A percentile compares a stretch with the other conserved stretches of the same genome.
Evolutionary conservation across 495 filamentous ascomycete species (phyloP).

Genomic region (Podospora comata): DNA sequence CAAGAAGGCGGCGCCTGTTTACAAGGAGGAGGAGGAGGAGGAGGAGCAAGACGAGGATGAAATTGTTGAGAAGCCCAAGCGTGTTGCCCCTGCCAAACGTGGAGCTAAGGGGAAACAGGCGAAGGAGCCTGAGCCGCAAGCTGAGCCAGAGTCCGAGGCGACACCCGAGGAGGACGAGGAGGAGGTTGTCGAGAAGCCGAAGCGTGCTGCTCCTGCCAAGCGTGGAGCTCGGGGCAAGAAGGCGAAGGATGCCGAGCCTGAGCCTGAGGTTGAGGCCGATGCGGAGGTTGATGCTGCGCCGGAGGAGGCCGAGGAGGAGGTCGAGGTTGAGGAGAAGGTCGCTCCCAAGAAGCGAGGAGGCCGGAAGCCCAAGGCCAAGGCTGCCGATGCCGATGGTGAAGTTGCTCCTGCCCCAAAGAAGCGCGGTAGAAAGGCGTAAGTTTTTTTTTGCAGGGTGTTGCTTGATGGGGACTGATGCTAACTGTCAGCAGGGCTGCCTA

Average conservation of each 20-base stretch:
- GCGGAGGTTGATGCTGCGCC: constrained; percentile 19
- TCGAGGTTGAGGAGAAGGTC: constrained; percentile 18
- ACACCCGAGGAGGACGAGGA: constrained; percentile 17
- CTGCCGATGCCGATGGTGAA: constrained; percentile 21
- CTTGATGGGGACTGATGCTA: neutral
- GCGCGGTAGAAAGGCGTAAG: constrained; percentile 24
- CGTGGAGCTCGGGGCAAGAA: constrained; percentile 20
- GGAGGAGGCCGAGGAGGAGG: constrained; percentile 27
- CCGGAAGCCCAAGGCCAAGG: constrained; percentile 22
- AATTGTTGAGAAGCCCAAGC: constrained; percentile 12
- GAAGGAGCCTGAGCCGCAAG: constrained; percentile 17
- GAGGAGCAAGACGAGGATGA: constrained; percentile 20
- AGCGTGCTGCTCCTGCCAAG: constrained; percentile 18
- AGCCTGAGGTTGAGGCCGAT: constrained; percentile 21
- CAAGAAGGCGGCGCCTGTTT: constrained; percentile 15
- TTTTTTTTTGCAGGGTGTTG: neutral
- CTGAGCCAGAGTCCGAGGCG: constrained; percentile 13
- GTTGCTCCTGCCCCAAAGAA: constrained; percentile 17
- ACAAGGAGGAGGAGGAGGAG: constrained; percentile 27
- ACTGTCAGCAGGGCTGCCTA: neutral
- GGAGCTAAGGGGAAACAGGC: constrained; percentile 1
- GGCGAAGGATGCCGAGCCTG: constrained; percentile 22
- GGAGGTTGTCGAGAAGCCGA: constrained; percentile 16
- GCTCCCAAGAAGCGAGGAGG: constrained; percentile 29
- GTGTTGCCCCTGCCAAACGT: constrained; percentile 10